Evolutionary conservation across 73 alveolate species (phyloP), one percentile per base, ranked within the genome.

Genomic region (Paramecium octaurelia): DNA sequence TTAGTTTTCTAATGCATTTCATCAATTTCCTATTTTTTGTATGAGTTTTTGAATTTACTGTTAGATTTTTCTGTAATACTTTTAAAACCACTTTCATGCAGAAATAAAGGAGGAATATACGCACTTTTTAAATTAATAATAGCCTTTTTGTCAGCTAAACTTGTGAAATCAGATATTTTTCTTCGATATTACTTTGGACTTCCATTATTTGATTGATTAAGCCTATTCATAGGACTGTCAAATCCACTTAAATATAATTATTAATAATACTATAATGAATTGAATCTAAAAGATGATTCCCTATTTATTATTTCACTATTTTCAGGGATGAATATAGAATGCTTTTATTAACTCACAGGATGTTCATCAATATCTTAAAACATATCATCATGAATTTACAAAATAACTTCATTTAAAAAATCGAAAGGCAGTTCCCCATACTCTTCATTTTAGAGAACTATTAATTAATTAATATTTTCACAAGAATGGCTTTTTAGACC

Each of bases 371-470:
- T 60, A 29, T 60, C 46, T 4, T 10, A 2, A 6, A 60, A 60
- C 83, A 77, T 42, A 10, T 77, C 90, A 23, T 77, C 54, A 24
- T 77, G 71, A 77, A 77, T 36, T 43, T 77, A 46, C 8, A 77
- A 40, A 42, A 77, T 21, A 6, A 46, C 90, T 40, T 77, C 90
- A 77, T 77, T 77, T 36, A 77, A 60, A 40, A 77, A 77, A 7
- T 77, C 90, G 24, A 40, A 77, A 8, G 90, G 90, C 12, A 77
- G 21, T 77, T 77, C 69, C 9, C 90, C 90, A 77, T 23, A 42
- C 27, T 77, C 90, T 77, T 77, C 90, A 77, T 77, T 77, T 40
- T 71, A 16, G 29, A 77, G n/a, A 34, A 21, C 20, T 7, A 77
- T 20, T 40, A 77, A 46, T 43, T 77, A 29, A 77, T 77, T 77